These are phyloP conservation scores for Dysphania ambrosioides DNA, from an alignment of 148 eudicot species.

Conservation along the genomic window DNA sequence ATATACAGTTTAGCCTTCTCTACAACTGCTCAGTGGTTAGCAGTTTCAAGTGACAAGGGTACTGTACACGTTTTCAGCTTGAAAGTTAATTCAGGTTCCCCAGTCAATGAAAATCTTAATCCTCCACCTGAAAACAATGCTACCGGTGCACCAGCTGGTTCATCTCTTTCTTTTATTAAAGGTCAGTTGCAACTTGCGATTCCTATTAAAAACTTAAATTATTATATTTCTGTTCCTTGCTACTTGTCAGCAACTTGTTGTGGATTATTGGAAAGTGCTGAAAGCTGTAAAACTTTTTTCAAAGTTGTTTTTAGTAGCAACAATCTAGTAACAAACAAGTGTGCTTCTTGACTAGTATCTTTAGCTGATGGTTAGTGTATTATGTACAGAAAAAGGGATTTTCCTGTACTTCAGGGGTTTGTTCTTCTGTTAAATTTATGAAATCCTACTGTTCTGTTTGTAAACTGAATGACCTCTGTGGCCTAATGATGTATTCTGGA, in stretches of 20 bases:
- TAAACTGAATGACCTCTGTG: neutral
- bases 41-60: constrained; percentile 92
- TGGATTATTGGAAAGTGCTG: neutral
- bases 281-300: neutral
- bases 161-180: constrained; percentile 69
- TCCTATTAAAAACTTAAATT: neutral
- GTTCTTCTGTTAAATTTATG: neutral
- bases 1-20: constrained; percentile 84
- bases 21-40: constrained; percentile 81
- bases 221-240: neutral
- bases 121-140: constrained; percentile 40
- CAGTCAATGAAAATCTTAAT: constrained; percentile 41
- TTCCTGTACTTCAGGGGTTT: neutral
- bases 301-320: neutral
- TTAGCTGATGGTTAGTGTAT: neutral
- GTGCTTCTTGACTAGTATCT: neutral
- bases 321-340: neutral
- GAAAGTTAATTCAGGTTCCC: constrained; percentile 50
- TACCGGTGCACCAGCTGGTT: constrained; percentile 43
- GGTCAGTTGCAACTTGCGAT: constrained; percentile 35
- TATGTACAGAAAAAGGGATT: neutral
- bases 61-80: constrained; percentile 80
- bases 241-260: neutral
- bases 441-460: neutral
- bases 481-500: neutral